Evolutionary conservation across 768 basidiomycete species (phyloP), one percentile per base, ranked within the genome.

Genomic region (Vishniacozyma victoriae): DNA sequence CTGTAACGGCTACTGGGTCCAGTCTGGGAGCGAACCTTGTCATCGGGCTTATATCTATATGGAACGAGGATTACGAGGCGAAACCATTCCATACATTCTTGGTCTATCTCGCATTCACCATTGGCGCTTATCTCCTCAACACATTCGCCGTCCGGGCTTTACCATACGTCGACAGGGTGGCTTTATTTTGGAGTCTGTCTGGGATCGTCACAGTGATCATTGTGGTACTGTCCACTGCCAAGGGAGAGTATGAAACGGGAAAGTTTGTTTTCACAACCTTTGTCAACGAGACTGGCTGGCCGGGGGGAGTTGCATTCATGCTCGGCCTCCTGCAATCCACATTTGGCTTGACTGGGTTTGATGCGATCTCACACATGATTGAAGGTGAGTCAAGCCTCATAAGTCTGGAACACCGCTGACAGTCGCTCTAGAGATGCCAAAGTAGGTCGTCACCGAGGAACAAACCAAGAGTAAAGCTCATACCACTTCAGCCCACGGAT

Each of bases 251-350:
- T 20, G 46, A 53, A 37, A 22, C 51, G 1, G 46, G 35, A 3
- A 37, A 16, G 6, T 53, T 53, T 24, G 51, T 53, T 3, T 53
- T 48, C 35, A 36, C 22, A 3, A 38, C 46, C n/a, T 53, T 42
- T 25, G 13, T 19, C 25, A 53, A 53, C 35, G 22, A 33, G 41
- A 53, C 51, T 2, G 51, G 51, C 23, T 53, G 51, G 51, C 46
- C 46, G 35, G 46, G 20, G 7, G 46, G 46, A 5, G 46, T 40
- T 19, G 46, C 46, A 15, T 48, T 48, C 46, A 26, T 48, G 12
- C 29, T 48, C n/a, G 46, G 46, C 29, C 25, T 48, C n/a, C 27
- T 48, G 12, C 46, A 48, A 22, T 39, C 46, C 24, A 31, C 40
- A 14, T 35, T 35, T 41, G 23, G 39, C 20, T 31, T 46, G 44